Conservation (phyloP, 2,329 filamentous ascomycete species). For the Botrytis galanthina region DNA sequence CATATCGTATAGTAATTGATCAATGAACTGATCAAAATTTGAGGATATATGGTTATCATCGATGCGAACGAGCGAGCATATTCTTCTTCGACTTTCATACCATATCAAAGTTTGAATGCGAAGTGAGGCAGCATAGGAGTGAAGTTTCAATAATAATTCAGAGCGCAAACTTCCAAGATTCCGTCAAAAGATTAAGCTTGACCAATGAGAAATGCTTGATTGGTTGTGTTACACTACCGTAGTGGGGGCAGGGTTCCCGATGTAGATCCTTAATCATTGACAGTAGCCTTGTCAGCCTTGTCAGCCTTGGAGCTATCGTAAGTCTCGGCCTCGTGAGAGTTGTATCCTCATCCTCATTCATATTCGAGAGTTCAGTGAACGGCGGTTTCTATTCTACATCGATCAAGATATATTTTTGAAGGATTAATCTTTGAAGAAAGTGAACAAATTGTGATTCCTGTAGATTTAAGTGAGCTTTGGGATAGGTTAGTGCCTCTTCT, state of each 20-base stretch:
- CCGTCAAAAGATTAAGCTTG: constrained; percentile 16
- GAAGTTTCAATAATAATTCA: constrained; percentile 12
- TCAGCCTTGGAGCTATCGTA: constrained; percentile 13
- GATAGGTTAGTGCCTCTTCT: background rate
- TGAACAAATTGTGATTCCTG: background rate
- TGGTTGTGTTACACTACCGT: constrained; percentile 17
- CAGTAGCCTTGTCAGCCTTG: constrained; percentile 19
- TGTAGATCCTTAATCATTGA: background rate
- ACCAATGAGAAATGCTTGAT: constrained; percentile 20
- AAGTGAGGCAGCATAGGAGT: constrained; percentile 4
- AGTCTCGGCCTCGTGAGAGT: background rate
- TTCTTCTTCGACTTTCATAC: background rate
- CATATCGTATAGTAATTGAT: constrained; percentile 27
- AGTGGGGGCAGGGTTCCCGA: background rate
- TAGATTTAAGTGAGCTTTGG: background rate
- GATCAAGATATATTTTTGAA: background rate
- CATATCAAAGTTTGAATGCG: constrained; percentile 7
- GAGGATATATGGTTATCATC: constrained; percentile 27
- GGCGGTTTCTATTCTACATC: background rate
- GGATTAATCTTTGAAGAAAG: background rate
- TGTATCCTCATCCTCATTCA: background rate
- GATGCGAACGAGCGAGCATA: constrained; percentile 20
- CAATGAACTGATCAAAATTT: constrained; percentile 21
- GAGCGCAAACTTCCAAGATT: constrained; percentile 14
- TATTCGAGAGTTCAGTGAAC: background rate